A percentile compares a stretch with the other conserved stretches of the same genome.
phyloP scores from a whole-genome alignment of 139 green algal species.

The Coelastrella sp. region DNA sequence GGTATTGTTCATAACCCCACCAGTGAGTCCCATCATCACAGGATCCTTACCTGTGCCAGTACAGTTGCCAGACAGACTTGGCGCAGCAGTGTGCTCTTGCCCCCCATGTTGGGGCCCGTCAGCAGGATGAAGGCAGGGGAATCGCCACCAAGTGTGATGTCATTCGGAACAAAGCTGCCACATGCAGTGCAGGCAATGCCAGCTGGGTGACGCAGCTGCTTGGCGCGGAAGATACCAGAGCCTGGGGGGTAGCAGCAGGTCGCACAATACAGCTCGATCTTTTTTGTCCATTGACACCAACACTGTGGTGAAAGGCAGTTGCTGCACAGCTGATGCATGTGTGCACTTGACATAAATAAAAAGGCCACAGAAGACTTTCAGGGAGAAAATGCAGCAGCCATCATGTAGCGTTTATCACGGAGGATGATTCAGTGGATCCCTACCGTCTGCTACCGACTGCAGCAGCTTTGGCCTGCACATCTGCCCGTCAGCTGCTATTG shows the following conservation, averaged over 20 bases:
- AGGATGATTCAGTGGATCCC: not conserved
- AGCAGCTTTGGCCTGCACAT: conserved; percentile 60
- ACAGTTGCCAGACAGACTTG: conserved; percentile 92
- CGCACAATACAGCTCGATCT: no score
- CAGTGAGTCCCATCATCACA: no score
- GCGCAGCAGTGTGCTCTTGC: conserved; percentile 95
- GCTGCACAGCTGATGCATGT: no score
- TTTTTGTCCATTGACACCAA: no score
- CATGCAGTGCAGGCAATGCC: conserved; percentile 54
- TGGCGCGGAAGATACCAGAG: conserved; percentile 63
- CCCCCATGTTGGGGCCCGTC: conserved; percentile 98
- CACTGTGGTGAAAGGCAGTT: no score
- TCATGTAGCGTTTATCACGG: no score
- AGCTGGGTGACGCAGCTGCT: conserved; percentile 83
- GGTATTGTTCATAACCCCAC: no score
- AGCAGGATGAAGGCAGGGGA: conserved; percentile 78
- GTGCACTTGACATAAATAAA: no score
- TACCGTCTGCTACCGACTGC: conserved; percentile 22
- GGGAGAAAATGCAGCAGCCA: no score
- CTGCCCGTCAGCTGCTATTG: conserved; percentile 45
- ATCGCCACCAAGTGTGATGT: conserved; percentile 78
- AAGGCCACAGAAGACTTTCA: no score
- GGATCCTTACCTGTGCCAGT: conserved; percentile 81
- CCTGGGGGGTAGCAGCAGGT: not conserved
- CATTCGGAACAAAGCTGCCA: conserved; percentile 96